Evolutionary conservation across 192 early-diverging fungal genomes (phyloP).

Genomic region (Linnemannia elongata): DNA sequence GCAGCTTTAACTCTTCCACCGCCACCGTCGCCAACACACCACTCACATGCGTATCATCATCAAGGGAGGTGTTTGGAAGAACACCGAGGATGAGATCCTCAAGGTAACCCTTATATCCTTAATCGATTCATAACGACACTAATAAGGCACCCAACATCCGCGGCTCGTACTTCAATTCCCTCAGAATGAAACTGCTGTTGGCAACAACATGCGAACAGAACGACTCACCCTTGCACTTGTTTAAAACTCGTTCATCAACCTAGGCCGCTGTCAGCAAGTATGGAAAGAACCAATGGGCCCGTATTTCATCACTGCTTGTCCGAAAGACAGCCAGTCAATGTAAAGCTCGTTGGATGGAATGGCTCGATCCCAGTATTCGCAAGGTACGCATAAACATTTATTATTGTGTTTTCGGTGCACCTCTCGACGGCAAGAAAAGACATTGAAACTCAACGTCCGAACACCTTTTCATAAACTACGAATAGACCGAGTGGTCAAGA

Average conservation of each 20-base stretch:
- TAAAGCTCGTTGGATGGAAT: conserved; percentile 99
- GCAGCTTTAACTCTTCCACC: neutral
- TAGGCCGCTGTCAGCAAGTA: conserved; percentile 99
- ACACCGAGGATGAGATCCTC: conserved; percentile 98
- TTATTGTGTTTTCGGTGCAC: neutral
- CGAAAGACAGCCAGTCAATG: conserved; percentile 98
- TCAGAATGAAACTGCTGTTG: neutral
- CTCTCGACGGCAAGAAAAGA: neutral
- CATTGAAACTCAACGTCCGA: neutral
- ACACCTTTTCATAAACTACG: neutral
- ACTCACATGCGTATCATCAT: conserved; percentile 70
- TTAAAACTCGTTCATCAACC: neutral
- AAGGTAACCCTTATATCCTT: conserved; percentile 64
- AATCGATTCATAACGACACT: neutral
- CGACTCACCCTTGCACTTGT: neutral
- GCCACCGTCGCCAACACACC: neutral
- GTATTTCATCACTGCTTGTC: conserved; percentile 95
- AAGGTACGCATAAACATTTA: conserved; percentile 67
- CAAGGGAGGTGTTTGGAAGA: conserved; percentile 99
- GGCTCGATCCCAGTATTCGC: conserved; percentile 98
- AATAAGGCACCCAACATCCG: no score
- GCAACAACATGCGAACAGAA: neutral
- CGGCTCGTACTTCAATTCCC: neutral
- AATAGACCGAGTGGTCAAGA: conserved; percentile 95
- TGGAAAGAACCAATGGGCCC: conserved; percentile 99